Conservation (phyloP, 2,329 filamentous ascomycete genomes). For the Bipolaris zeicola region DNA sequence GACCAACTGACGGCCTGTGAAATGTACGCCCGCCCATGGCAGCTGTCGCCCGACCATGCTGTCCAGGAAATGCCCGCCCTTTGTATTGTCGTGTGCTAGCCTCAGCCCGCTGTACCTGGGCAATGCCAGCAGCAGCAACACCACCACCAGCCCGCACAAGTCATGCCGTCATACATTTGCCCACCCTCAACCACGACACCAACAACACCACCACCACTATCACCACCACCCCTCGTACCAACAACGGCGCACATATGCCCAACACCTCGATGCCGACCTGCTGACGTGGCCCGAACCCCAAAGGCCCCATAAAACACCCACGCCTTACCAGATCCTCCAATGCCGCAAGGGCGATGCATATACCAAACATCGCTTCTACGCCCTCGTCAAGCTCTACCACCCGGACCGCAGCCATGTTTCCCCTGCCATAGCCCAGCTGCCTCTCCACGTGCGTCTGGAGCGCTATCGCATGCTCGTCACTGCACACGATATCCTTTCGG, state of each 20-base stretch:
- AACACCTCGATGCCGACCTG: constrained; percentile 33
- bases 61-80: constrained; percentile 33
- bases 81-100: constrained; percentile 29
- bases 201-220: not conserved
- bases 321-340: constrained; percentile 89
- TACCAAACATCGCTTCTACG: constrained; percentile 82
- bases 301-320: constrained; percentile 59
- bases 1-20: constrained; percentile 4
- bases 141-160: constrained; percentile 21
- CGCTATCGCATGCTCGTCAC: constrained; percentile 88
- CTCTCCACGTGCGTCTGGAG: constrained; percentile 72
- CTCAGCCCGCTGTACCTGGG: constrained; percentile 22
- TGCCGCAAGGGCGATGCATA: constrained; percentile 69
- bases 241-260: constrained; percentile 35
- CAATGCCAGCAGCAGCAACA: constrained; percentile 23
- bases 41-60: constrained; percentile 44
- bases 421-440: constrained; percentile 51
- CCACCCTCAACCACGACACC: constrained; percentile 25
- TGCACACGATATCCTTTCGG: constrained; percentile 85
- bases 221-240: not conserved
- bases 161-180: constrained; percentile 50
- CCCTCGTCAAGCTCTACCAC: constrained; percentile 95
- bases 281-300: constrained; percentile 41
- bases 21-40: constrained; percentile 30
- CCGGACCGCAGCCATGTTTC: constrained; percentile 67